Percentiles rank a stretch among this genome's conserved stretches.
Evolutionary conservation across 1,284 basidiomycete species (phyloP).

Genomic region (Peniophora sp.): DNA sequence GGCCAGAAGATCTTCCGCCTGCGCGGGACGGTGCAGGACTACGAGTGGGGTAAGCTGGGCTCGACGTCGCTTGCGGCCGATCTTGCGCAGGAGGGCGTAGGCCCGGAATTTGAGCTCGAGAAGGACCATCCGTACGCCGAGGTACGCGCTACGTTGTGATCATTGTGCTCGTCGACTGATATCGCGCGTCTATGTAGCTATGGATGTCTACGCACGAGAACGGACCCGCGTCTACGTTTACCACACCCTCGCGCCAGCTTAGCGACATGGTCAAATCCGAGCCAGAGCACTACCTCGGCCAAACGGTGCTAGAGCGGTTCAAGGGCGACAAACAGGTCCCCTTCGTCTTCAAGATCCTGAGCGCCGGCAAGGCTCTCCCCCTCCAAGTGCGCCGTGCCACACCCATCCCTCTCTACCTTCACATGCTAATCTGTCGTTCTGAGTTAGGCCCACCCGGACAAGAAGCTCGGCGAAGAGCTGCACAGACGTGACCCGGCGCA

Average conservation of each 20-base stretch:
- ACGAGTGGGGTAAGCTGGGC: slow-evolving; percentile 14
- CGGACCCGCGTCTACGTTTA: slow-evolving; percentile 36
- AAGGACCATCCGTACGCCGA: slow-evolving; percentile 11
- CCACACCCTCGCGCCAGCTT: slow-evolving; percentile 21
- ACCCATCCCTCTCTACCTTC: too few species aligned
- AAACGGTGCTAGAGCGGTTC: slow-evolving; percentile 28
- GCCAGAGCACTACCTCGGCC: slow-evolving; percentile 27
- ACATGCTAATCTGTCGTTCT: neutral
- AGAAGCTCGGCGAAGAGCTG: slow-evolving; percentile 42
- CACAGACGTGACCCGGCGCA: slow-evolving; percentile 40
- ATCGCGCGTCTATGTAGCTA: slow-evolving; percentile 27
- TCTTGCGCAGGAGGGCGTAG: slow-evolving; percentile 9
- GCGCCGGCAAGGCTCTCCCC: slow-evolving; percentile 55
- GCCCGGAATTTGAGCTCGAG: slow-evolving; percentile 8
- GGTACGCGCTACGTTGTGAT: slow-evolving; percentile 5
- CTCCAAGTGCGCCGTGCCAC: slow-evolving; percentile 35
- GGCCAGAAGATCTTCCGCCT: slow-evolving; percentile 9
- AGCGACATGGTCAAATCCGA: slow-evolving; percentile 29
- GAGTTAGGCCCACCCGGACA: slow-evolving; percentile 53
- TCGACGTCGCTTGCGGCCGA: slow-evolving; percentile 11
- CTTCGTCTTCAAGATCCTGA: slow-evolving; percentile 55
- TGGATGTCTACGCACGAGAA: slow-evolving; percentile 69
- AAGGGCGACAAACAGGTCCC: slow-evolving; percentile 30
- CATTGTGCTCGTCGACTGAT: neutral
- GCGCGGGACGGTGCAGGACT: slow-evolving; percentile 10